Base-by-base conservation (phyloP, 2,329 filamentous ascomycete genomes). In the Gaeumannomyces tritici region DNA sequence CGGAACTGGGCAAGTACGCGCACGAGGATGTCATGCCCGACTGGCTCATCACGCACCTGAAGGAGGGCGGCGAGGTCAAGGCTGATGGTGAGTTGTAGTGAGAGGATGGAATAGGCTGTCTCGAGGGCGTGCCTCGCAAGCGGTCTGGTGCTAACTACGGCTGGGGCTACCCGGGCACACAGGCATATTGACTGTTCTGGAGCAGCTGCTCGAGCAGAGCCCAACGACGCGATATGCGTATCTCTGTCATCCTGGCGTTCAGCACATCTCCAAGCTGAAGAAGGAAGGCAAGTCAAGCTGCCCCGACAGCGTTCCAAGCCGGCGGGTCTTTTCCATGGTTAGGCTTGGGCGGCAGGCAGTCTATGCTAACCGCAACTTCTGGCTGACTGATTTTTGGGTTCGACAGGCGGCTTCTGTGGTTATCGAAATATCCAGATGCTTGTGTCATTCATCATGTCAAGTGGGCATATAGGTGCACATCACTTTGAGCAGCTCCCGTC, bases 401-500 rank as follows among this genome's bases (percentile, higher is more conserved):
- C 21, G 24, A 3, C 27, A 84, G 92, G 92, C 27, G 90, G 91
- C 7, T 98, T 98, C 72, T 98, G 93, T 71, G 93, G 93, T 4
- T 98, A 97, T 72, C 84, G 93, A 55, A 98, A 96, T 70, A 96
- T 96, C 35, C 95, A 98, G 72, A 96, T 96, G 87, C 75, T 97
- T 67, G 78, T 89, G 18, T 93, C 92, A 0, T 93, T 91, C 71
- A 84, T 97, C 26, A 83, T 87, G 63, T 83, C 81, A 11, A 76
- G 83, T 1, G 73, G 77, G 54, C 79, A 78, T 15, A 74, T 78
- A 15, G 90, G 89, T 0, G 74, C 82, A 64, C 78, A 87, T 55
- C 74, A 78, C 59, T 90, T 96, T 64, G 73, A 78, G 1, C 76
- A 76, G 1, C 77, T 93, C 7, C 93, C 95, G 0, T 86, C 85